Percentiles rank a stretch among this genome's conserved stretches.
These are phyloP conservation scores for Boletus reticuloceps DNA, from an alignment of 768 basidiomycete genomes.

Conservation along the genomic window DNA sequence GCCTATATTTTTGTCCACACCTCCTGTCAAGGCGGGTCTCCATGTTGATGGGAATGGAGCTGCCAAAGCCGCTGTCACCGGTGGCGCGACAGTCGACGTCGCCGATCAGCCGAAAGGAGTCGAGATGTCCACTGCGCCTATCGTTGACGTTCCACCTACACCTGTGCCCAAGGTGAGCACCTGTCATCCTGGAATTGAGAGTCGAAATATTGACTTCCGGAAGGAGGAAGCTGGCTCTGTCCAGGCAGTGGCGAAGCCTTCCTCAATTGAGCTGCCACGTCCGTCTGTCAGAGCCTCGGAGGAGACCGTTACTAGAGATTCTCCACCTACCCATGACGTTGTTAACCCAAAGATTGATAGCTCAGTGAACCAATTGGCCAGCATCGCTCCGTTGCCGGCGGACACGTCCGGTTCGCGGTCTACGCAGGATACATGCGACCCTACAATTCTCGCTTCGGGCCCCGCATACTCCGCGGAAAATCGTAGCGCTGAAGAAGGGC, in stretches of 20 bases:
- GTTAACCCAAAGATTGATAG: neutral
- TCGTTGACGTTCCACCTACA: neutral
- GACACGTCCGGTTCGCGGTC: neutral
- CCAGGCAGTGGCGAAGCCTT: constrained; percentile 1
- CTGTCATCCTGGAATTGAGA: neutral
- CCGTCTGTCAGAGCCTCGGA: constrained; percentile 2
- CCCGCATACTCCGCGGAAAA: neutral
- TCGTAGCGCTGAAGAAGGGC: neutral
- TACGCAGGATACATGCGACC: neutral
- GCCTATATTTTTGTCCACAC: constrained; percentile 7
- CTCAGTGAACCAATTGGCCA: neutral
- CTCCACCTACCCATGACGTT: neutral
- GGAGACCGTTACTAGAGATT: constrained; percentile 6
- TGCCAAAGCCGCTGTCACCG: constrained; percentile 20
- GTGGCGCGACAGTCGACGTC: constrained; percentile 20
- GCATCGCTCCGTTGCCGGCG: neutral
- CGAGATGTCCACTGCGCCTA: constrained; percentile 2
- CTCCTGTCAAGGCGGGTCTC: constrained; percentile 30
- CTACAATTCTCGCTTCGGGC: neutral
- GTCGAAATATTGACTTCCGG: constrained; percentile 2
- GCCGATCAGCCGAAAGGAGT: constrained; percentile 8
- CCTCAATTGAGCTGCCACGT: constrained; percentile 15
- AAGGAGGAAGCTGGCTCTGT: constrained; percentile 3
- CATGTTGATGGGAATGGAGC: constrained; percentile 24
- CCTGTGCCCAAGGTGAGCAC: constrained; percentile 12